These are phyloP conservation scores for Clitopilus passeckerianus DNA, from an alignment of 768 basidiomycete species.

Conservation along the genomic window DNA sequence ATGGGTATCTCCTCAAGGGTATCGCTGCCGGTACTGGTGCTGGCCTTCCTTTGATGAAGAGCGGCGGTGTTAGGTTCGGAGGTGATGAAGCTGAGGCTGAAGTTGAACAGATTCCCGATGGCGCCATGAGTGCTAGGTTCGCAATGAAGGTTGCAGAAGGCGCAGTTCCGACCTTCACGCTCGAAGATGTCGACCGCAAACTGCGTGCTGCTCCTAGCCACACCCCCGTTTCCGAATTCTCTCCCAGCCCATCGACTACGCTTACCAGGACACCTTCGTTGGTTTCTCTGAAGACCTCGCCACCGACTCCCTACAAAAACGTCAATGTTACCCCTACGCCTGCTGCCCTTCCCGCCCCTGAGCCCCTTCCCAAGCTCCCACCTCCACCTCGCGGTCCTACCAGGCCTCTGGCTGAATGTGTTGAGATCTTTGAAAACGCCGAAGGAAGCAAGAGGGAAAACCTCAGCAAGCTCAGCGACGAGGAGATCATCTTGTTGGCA, in stretches of 20 bases:
- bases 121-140: conserved; percentile 2
- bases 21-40: conserved; percentile 55
- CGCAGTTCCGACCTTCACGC: conserved; percentile 35
- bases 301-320: neutral
- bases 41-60: conserved; percentile 14
- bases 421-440: conserved; percentile 74
- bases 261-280: neutral
- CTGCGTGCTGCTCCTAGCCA: conserved; percentile 1
- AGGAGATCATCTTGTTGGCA: conserved; percentile 84
- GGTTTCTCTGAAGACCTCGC: neutral
- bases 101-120: conserved; percentile 5
- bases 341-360: neutral
- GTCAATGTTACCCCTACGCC: neutral
- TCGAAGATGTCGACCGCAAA: conserved; percentile 51
- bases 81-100: conserved; percentile 12
- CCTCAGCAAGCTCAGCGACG: conserved; percentile 71
- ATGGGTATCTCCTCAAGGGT: conserved; percentile 90
- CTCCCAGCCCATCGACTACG: neutral
- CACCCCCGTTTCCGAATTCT: conserved; percentile 11
- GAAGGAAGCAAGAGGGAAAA: conserved; percentile 55
- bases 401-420: conserved; percentile 71
- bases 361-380: neutral
- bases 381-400: conserved; percentile 8
- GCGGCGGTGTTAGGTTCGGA: conserved; percentile 19
- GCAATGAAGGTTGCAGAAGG: neutral